Evolutionary conservation across 805 yeast genomes (phyloP), one percentile per base, ranked within the genome.

Genomic region (Candida ipomoeae): DNA sequence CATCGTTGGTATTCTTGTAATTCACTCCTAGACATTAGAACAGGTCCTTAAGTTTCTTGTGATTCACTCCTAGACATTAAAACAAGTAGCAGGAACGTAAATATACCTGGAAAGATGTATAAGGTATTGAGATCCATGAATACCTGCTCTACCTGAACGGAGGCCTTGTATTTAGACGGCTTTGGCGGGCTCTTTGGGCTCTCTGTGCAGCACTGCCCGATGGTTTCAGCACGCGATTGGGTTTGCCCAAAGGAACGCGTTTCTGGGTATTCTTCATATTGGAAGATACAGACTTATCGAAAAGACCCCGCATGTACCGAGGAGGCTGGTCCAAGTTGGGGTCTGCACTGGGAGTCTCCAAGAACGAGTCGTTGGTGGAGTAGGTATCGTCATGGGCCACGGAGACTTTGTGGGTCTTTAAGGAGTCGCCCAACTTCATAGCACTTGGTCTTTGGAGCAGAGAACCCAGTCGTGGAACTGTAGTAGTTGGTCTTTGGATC

Each of bases 271-370:
- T 46, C 26, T 50, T 51, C 14, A 38, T 31, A 29, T 55, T 57
- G 20, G 51, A 41, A 5, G 53, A 32, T 7, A 44, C 50, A 2
- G 59, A 40, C 33, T 50, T 57, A 35, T 66, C 71, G 51, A 69
- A 68, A 21, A 72, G 63, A 3, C 74, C 76, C 17, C 65, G 58
- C 70, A 72, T 62, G 59, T 72, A 73, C 45, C 78, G 60, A 10
- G 77, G 77, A 1, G 74, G 70, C 55, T 73, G 78, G 60, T 73
- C 64, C 37, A 73, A 63, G 50, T 73, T 70, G n/a, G 78, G 78
- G 3, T 64, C 62, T 11, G 39, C 44, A 26, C 41, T 46, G 31
- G 50, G 71, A 34, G 62, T 59, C 17, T 54, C 60, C 41, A 67
- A 58, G 54, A 66, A 66, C 10, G 72, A 62, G 29, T 62, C 68